Evolutionary conservation across 257 asterid species (phyloP), one percentile per base, ranked within the genome.

Genomic region (Solanum rostratum): DNA sequence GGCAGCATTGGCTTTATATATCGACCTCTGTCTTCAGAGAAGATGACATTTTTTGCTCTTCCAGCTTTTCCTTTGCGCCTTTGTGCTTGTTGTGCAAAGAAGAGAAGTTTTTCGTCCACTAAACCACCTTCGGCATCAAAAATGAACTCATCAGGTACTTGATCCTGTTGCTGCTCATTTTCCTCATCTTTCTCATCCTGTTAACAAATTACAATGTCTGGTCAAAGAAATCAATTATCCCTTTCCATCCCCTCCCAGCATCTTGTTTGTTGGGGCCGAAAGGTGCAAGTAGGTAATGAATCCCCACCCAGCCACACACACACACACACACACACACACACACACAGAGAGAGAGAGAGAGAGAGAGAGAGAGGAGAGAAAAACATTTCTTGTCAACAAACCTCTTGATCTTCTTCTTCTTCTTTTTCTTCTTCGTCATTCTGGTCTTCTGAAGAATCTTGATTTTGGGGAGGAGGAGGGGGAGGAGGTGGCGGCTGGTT

Each of bases 21-120:
- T 71, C 98, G 91, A 30, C 99, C 99, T 86, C 99, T 93, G 88
- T 96, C 99, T 87, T 96, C 99, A 52, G 98, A 96, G 89, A 96
- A 94, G 85, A 96, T 95, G 45, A 96, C 98, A 82, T 96, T 96
- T 91, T 94, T 96, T 11, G 99, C 99, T 85, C 99, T 88, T 84
- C 99, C 99, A 88, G 98, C 99, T 91, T 94, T 96, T 83, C 99
- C 99, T 89, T 84, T 78, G 65, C 90, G 90, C 85, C 97, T 86
- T 84, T 95, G 99, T 84, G 99, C 98, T 88, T 96, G 99, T 89
- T 96, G 99, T 29, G 98, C 98, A 91, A 96, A 96, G 94, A 96
- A 95, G 88, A 96, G 97, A 89, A 96, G 99, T 83, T 96, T 96
- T 89, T 96, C 99, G 82, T 95, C 99, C 88, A 96, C 97, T 63